Conservation (phyloP, 2,329 filamentous ascomycete species). For the Monosporascus sp. region DNA sequence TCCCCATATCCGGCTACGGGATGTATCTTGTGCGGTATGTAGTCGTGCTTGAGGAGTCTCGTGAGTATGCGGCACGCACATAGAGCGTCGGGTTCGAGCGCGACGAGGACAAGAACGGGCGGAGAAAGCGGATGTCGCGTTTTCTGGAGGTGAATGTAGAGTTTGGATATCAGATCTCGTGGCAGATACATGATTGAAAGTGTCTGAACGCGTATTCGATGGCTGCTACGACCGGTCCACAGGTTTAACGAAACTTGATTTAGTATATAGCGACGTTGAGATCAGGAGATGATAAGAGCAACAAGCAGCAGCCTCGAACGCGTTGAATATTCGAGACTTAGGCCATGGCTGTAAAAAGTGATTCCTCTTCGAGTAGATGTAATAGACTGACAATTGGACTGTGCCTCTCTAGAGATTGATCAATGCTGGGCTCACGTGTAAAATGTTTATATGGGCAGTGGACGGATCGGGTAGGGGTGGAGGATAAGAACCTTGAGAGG, state of each 20-base stretch:
- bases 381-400: slow-evolving; percentile 4
- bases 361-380: neutral
- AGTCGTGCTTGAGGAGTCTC: slow-evolving; percentile 90
- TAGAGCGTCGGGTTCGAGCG: slow-evolving; percentile 90
- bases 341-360: neutral
- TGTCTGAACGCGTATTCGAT: slow-evolving; percentile 28
- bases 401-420: neutral
- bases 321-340: neutral
- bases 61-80: slow-evolving; percentile 95
- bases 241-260: slow-evolving; percentile 10
- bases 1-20: slow-evolving; percentile 91
- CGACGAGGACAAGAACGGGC: slow-evolving; percentile 84
- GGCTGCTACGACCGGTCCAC: slow-evolving; percentile 27
- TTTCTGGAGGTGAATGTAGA: slow-evolving; percentile 84
- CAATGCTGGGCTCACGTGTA: neutral
- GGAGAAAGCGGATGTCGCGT: slow-evolving; percentile 86
- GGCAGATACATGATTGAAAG: slow-evolving; percentile 79
- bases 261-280: slow-evolving; percentile 1
- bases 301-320: neutral
- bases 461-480: neutral
- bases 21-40: slow-evolving; percentile 95
- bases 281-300: neutral
- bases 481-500: too few species aligned
- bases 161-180: slow-evolving; percentile 78
- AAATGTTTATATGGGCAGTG: neutral